Evolutionary conservation across 2,329 filamentous ascomycete genomes (phyloP).

Genomic region (Colletotrichum falcatum): DNA sequence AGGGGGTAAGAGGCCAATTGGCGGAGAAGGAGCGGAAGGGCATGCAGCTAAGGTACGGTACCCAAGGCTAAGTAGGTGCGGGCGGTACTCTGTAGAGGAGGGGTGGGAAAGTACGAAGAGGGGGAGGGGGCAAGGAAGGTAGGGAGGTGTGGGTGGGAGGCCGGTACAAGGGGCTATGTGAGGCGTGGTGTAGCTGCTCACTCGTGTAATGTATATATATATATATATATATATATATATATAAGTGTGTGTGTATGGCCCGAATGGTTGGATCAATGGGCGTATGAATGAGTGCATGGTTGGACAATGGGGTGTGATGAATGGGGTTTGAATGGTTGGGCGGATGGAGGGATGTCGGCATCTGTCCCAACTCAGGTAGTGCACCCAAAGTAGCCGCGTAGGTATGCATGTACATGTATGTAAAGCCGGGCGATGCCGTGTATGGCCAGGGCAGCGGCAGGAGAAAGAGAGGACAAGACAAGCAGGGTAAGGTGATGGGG

Average conservation of each 20-base stretch:
- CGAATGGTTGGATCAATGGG: conserved; percentile 19
- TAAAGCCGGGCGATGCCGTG: conserved; percentile 15
- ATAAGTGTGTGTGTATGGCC: not conserved
- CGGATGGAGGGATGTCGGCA: conserved; percentile 16
- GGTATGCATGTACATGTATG: conserved; percentile 4
- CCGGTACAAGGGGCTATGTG: not conserved
- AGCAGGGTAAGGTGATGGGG: conserved; percentile 1
- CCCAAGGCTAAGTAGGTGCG: conserved; percentile 17
- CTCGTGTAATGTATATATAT: conserved; percentile 4
- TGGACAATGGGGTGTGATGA: conserved; percentile 18
- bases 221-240: conserved; percentile 1
- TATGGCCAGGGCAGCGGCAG: conserved; percentile 2
- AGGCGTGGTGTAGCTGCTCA: conserved; percentile 20
- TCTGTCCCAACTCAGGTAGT: conserved; percentile 21
- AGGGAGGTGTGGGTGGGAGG: conserved; percentile 19
- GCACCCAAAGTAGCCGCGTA: conserved; percentile 6
- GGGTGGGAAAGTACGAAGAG: conserved; percentile 25
- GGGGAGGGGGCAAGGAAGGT: conserved; percentile 11
- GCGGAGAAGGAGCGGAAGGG: conserved; percentile 59
- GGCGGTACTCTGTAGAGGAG: conserved; percentile 25
- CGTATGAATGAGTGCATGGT: not conserved
- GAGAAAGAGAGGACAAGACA: conserved; percentile 6
- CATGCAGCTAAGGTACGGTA: conserved; percentile 56
- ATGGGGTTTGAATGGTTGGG: conserved; percentile 22
- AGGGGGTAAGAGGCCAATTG: conserved; percentile 52